Conservation (phyloP, 495 filamentous ascomycete genomes). For the Neurospora tetrasperma region DNA sequence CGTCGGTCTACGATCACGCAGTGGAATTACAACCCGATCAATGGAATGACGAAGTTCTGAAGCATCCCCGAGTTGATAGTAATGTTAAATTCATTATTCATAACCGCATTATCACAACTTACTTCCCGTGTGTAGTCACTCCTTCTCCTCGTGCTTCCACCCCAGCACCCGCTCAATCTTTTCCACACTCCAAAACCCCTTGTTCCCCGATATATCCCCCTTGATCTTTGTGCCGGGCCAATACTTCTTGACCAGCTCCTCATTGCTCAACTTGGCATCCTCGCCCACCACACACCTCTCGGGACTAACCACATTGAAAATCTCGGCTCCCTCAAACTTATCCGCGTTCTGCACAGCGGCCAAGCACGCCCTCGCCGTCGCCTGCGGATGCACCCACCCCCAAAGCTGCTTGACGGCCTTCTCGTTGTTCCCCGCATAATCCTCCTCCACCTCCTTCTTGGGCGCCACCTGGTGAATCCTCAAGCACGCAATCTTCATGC, state of each 20-base stretch:
- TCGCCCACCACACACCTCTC: background rate
- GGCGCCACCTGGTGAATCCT: background rate
- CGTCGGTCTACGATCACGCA: background rate
- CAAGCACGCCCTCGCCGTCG: background rate
- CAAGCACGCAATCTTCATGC: background rate
- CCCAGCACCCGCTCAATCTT: background rate
- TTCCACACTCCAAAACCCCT: background rate
- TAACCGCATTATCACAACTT: background rate
- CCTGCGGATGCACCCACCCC: background rate
- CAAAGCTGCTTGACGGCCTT: background rate
- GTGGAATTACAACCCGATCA: background rate
- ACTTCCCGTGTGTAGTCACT: background rate
- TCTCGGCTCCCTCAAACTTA: background rate
- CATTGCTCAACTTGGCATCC: background rate
- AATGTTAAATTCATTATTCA: background rate
- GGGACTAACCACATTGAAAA: background rate
- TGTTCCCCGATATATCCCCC: background rate
- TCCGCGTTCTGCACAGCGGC: background rate
- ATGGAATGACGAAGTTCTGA: background rate
- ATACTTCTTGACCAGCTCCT: background rate
- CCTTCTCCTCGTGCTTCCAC: background rate
- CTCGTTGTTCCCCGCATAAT: background rate
- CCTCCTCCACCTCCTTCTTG: background rate
- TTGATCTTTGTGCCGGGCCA: background rate
- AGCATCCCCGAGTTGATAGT: background rate